These are phyloP conservation scores for Seminavis robusta DNA, from an alignment of 108 stramenopile genomes.

Conservation along the genomic window DNA sequence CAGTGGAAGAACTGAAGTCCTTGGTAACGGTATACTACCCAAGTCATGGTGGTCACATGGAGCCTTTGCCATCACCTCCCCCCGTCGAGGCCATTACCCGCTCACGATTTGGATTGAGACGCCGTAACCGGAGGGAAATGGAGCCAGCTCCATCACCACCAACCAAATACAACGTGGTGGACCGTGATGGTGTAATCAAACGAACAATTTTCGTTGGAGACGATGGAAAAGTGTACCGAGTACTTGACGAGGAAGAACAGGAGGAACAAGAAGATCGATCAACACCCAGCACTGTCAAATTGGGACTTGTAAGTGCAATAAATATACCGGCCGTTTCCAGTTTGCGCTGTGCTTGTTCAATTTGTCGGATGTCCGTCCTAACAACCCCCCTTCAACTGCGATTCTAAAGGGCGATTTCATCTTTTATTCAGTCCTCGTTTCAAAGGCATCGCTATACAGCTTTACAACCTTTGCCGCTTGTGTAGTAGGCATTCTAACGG, in stretches of 20 bases:
- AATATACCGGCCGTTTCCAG: not conserved
- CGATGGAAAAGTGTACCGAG: constrained; percentile 42
- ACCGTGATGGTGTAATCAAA: constrained; percentile 44
- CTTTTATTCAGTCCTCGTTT: constrained; percentile 93
- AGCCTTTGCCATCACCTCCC: constrained; percentile 15
- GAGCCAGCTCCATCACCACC: no score
- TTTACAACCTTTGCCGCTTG: constrained; percentile 90
- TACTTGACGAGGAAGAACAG: constrained; percentile 6
- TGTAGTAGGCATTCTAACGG: constrained; percentile 78
- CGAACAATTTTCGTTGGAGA: constrained; percentile 57
- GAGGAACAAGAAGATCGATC: constrained; percentile 17
- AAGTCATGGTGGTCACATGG: constrained; percentile 60
- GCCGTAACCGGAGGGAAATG: constrained; percentile 5
- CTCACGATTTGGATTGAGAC: constrained; percentile 1
- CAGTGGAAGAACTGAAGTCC: constrained; percentile 36
- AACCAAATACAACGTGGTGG: constrained; percentile 44
- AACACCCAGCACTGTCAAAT: constrained; percentile 37
- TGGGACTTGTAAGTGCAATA: constrained; percentile 27
- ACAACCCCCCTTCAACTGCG: not conserved
- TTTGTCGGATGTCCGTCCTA: not conserved
- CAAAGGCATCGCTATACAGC: constrained; percentile 87
- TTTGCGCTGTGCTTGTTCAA: constrained; percentile 10
- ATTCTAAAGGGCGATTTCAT: constrained; percentile 85
- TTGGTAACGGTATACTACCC: constrained; percentile 60
- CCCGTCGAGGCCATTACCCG: no score